These are phyloP conservation scores for Claviceps cyperi DNA, from an alignment of 2,329 filamentous ascomycete genomes.

Conservation along the genomic window DNA sequence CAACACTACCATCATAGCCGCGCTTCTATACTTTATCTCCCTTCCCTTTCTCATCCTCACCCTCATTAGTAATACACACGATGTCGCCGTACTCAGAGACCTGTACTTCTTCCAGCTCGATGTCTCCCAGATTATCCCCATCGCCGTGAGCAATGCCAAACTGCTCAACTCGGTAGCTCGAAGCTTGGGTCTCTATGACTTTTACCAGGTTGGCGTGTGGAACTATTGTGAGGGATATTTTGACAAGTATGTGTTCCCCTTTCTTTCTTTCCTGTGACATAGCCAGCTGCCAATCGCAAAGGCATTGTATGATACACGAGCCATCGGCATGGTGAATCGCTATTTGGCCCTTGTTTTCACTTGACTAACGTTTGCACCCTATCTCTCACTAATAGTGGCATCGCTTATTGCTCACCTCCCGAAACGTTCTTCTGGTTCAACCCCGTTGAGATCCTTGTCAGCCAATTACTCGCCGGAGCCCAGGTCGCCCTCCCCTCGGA, in stretches of 20 bases:
- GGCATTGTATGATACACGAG: background rate
- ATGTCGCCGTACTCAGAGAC: slow-evolving; percentile 44
- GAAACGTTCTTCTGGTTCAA: slow-evolving; percentile 77
- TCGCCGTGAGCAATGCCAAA: slow-evolving; percentile 52
- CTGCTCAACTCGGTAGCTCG: slow-evolving; percentile 81
- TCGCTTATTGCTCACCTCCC: slow-evolving; percentile 62
- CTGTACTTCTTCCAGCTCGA: slow-evolving; percentile 81
- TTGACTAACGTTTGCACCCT: background rate
- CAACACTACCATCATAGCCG: slow-evolving; percentile 49
- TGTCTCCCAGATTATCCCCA: slow-evolving; percentile 66
- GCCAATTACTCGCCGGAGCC: slow-evolving; percentile 67
- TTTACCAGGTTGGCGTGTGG: slow-evolving; percentile 89
- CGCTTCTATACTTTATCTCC: slow-evolving; percentile 57
- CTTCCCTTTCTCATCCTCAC: slow-evolving; percentile 69
- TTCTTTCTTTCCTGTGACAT: background rate
- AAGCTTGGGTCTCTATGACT: slow-evolving; percentile 78
- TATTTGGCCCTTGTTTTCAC: background rate
- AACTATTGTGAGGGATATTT: slow-evolving; percentile 80
- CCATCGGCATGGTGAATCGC: no score
- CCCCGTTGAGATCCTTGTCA: slow-evolving; percentile 66
- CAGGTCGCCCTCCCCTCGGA: slow-evolving; percentile 67
- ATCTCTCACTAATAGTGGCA: slow-evolving; percentile 33
- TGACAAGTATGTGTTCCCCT: slow-evolving; percentile 31
- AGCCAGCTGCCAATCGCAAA: background rate
- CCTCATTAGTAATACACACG: slow-evolving; percentile 59